These are phyloP conservation scores for Ogataea philodendri DNA, from an alignment of 805 yeast genomes.

Conservation along the genomic window DNA sequence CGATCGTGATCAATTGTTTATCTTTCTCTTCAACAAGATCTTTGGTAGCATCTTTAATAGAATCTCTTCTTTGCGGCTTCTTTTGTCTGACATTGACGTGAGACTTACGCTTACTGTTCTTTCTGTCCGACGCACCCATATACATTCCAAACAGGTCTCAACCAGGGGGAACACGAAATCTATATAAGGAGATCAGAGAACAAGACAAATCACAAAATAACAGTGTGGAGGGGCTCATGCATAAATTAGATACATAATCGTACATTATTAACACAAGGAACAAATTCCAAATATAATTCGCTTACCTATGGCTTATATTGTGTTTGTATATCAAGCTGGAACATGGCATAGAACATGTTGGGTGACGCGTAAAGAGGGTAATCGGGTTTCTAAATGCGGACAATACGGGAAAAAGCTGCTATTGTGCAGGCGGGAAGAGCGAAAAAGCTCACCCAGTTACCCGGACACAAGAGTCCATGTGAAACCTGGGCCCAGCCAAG, in stretches of 20 bases:
- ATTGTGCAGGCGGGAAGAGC: too few relatives aligned
- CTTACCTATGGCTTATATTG: too few relatives aligned
- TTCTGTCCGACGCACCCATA: slow-evolving; percentile 7
- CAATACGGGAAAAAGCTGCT: too few relatives aligned
- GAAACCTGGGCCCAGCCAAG: slow-evolving; percentile 2
- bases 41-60: slow-evolving; percentile 1
- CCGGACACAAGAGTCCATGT: slow-evolving; percentile 1
- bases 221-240: slow-evolving; percentile 7
- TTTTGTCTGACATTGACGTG: slow-evolving; percentile 3
- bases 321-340: too few relatives aligned
- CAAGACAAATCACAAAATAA: slow-evolving; percentile 12
- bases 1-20: slow-evolving; percentile 4
- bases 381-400: too few relatives aligned
- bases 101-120: slow-evolving; percentile 1
- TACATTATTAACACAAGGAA: slow-evolving; percentile 5
- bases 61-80: slow-evolving; percentile 7
- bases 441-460: slow-evolving; percentile 1
- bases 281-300: slow-evolving; percentile 1
- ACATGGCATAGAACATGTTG: too few relatives aligned
- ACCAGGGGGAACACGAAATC: background rate
- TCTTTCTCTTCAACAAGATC: background rate
- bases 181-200: slow-evolving; percentile 8
- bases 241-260: slow-evolving; percentile 12
- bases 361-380: slow-evolving; percentile 2
- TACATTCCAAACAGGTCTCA: slow-evolving; percentile 2